These are phyloP conservation scores for Penicillium verrucosum DNA, from an alignment of 2,329 filamentous ascomycete species.

Conservation along the genomic window DNA sequence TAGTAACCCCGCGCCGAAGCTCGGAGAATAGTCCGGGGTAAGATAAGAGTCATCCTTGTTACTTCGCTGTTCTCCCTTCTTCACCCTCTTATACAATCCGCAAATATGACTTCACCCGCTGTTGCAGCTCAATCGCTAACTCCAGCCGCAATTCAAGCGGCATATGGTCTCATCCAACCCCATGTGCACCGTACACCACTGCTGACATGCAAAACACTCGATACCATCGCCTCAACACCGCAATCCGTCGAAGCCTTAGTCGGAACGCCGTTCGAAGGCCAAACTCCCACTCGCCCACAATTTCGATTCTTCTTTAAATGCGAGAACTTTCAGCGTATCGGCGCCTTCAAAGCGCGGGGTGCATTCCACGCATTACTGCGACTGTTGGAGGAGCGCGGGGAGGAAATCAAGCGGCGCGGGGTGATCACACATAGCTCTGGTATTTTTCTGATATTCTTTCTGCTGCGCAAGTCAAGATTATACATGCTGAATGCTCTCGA, in stretches of 20 bases:
- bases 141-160: conserved; percentile 66
- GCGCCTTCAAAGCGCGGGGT: conserved; percentile 88
- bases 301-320: conserved; percentile 89
- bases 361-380: conserved; percentile 81
- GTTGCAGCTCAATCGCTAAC: conserved; percentile 53
- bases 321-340: conserved; percentile 86
- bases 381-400: conserved; percentile 61
- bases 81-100: background rate
- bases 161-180: conserved; percentile 68
- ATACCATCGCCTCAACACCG: conserved; percentile 69
- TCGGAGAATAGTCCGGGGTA: conserved; percentile 13
- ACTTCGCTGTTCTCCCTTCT: background rate
- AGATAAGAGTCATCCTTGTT: background rate
- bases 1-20: background rate
- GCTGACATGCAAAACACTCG: conserved; percentile 73
- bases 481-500: background rate
- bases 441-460: conserved; percentile 38
- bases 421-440: conserved; percentile 90
- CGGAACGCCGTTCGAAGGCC: conserved; percentile 57
- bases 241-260: conserved; percentile 54
- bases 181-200: conserved; percentile 83
- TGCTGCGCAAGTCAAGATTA: background rate
- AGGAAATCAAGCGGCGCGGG: conserved; percentile 62
- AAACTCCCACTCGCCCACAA: conserved; percentile 59
- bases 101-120: conserved; percentile 43